These are phyloP conservation scores for Suillus paluster DNA, from an alignment of 768 basidiomycete species.

Conservation along the genomic window DNA sequence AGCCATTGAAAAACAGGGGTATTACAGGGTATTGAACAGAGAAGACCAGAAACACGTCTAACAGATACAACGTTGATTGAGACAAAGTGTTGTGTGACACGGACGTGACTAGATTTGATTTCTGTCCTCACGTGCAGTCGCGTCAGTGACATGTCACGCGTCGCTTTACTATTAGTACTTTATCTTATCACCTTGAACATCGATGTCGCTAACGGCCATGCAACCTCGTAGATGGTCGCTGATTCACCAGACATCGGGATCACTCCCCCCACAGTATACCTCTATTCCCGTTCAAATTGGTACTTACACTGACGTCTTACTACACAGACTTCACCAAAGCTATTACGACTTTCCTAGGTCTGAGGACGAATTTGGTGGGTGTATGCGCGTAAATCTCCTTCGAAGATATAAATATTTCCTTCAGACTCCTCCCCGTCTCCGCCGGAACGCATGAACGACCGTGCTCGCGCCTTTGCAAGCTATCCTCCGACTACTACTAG, in stretches of 20 bases:
- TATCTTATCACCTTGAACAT: not conserved
- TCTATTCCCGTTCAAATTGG: not conserved
- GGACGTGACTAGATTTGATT: conserved; percentile 10
- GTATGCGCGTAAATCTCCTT: conserved; percentile 24
- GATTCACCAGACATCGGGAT: not conserved
- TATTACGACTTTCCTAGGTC: conserved; percentile 10
- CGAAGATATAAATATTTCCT: conserved; percentile 26
- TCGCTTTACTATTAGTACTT: not conserved
- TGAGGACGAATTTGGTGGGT: conserved; percentile 23
- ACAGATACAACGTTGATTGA: conserved; percentile 8
- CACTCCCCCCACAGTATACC: not conserved
- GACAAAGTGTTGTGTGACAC: not conserved
- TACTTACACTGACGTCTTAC: not conserved
- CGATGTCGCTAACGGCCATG: not conserved
- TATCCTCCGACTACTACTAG: not conserved
- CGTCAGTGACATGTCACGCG: conserved; percentile 31
- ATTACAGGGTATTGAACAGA: conserved; percentile 18
- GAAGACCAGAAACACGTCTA: conserved; percentile 3
- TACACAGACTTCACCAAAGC: conserved; percentile 8
- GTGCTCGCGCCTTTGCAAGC: not conserved
- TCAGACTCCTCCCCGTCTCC: conserved; percentile 42
- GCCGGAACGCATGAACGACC: conserved; percentile 23
- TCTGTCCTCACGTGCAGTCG: conserved; percentile 29
- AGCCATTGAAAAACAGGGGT: conserved; percentile 22
- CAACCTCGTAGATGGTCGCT: not conserved